These are phyloP conservation scores for Mortierella sp. DNA, from an alignment of 371 early-diverging fungal genomes.

Conservation along the genomic window DNA sequence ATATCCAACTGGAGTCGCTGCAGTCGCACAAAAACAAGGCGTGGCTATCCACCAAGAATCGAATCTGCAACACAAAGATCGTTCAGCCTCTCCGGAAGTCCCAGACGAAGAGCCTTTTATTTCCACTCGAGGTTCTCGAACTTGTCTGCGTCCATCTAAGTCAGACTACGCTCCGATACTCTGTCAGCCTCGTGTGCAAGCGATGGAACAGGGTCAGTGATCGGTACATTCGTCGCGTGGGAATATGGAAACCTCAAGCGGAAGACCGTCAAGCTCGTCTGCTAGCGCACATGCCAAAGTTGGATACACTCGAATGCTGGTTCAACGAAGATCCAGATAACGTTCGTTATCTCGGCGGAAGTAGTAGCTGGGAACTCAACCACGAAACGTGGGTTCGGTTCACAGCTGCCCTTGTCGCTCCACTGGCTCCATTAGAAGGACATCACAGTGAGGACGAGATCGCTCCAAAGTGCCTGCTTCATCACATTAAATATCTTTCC, in stretches of 20 bases:
- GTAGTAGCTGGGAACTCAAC: too few species aligned
- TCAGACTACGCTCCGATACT: constrained; percentile 20
- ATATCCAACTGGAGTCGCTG: background rate
- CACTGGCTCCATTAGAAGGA: background rate
- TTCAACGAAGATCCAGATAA: constrained; percentile 19
- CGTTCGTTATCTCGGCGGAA: too few species aligned
- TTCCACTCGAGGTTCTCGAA: constrained; percentile 35
- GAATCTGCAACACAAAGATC: constrained; percentile 5
- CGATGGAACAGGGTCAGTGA: constrained; percentile 28
- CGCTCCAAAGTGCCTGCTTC: constrained; percentile 18
- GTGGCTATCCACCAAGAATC: background rate
- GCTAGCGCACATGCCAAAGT: constrained; percentile 12
- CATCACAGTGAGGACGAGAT: background rate
- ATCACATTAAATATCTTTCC: constrained; percentile 11
- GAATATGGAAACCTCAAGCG: constrained; percentile 16
- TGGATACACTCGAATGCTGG: constrained; percentile 39
- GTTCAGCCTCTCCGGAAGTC: constrained; percentile 9
- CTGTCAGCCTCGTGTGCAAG: constrained; percentile 31
- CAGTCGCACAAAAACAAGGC: background rate
- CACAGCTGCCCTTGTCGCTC: constrained; percentile 4
- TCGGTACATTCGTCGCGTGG: constrained; percentile 19
- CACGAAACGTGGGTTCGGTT: background rate
- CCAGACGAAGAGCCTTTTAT: constrained; percentile 2
- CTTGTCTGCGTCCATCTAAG: constrained; percentile 25
- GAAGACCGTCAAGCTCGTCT: constrained; percentile 1